Base-by-base conservation (phyloP, 73 alveolate species). In the Stentor roeselii region DNA sequence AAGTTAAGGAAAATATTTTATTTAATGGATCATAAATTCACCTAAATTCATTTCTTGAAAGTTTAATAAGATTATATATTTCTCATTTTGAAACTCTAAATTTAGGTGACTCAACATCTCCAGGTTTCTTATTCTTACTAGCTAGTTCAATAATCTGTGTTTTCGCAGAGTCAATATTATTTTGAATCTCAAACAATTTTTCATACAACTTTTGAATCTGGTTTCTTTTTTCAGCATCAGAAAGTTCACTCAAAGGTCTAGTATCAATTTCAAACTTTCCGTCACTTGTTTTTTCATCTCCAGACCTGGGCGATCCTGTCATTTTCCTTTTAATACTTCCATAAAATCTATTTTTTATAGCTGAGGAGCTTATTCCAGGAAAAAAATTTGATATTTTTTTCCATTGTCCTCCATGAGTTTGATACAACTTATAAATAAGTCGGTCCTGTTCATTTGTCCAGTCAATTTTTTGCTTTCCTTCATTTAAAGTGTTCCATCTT, bases 341-440 rank as follows among this genome's bases (percentile, higher is more conserved):
- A 32, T 67, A 67, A 67, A 67, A 67, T 67, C 80, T n/a, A 32
- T 67, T 67, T 67, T 67, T 67, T 67, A 67, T 32, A 21, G 37
- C 41, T 15, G 15, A 15, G 21, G 80, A 21, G 21, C 42, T 15
- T 2, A 21, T 67, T 67, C 80, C 80, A 1, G 21, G 21, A 11
- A 67, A 67, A 34, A 15, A 67, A 67, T 36, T 32, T 14, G 80
- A 14, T 30, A 67, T 67, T 32, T 67, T 67, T 67, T 67, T 67
- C 80, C 80, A 67, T 15, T 67, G 21, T n/a, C 80, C 80, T 67
- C 80, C 80, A 2, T 67, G 37, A 32, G 11, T 67, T 67, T 67
- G 21, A 67, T 67, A 67, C 37, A 67, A 32, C 21, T 34, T 67
- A 27, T 27, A n/a, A 21, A 67, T 67, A n/a, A 67, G 37, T 67